Percentiles rank a stretch among this genome's conserved stretches.
Evolutionary conservation across 2,329 filamentous ascomycete genomes (phyloP).

Genomic region (Fusarium clavum): DNA sequence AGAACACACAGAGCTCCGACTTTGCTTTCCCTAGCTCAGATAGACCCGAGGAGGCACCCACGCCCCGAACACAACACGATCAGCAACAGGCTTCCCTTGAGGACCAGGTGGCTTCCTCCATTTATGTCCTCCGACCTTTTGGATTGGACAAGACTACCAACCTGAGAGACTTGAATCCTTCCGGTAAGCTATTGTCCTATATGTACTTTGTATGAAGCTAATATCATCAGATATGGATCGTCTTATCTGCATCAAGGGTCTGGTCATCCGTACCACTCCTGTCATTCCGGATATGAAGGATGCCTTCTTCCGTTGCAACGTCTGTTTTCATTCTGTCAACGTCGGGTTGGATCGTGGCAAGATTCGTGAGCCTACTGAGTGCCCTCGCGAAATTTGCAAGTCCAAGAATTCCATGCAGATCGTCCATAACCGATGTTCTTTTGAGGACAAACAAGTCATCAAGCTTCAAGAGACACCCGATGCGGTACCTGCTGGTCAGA

Average conservation of each 20-base stretch:
- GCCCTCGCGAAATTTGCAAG: constrained; percentile 83
- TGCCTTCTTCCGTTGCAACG: constrained; percentile 95
- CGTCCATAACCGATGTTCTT: constrained; percentile 92
- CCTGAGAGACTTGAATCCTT: constrained; percentile 92
- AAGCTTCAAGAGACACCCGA: constrained; percentile 98
- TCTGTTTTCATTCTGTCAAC: constrained; percentile 90
- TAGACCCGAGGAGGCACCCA: constrained; percentile 61
- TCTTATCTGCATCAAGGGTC: constrained; percentile 91
- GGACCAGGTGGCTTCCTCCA: constrained; percentile 80
- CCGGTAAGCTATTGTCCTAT: constrained; percentile 61
- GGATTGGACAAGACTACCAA: constrained; percentile 90
- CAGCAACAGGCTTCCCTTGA: constrained; percentile 72
- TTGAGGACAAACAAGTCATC: constrained; percentile 98
- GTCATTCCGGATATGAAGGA: constrained; percentile 99
- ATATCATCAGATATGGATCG: constrained; percentile 85
- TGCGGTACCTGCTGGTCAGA: constrained; percentile 93
- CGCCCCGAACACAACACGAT: constrained; percentile 56
- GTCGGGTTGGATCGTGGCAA: constrained; percentile 95
- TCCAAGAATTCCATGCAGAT: constrained; percentile 98
- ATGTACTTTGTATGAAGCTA: constrained; percentile 5
- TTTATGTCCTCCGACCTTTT: constrained; percentile 90
- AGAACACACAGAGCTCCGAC: constrained; percentile 73
- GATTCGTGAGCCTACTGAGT: constrained; percentile 93
- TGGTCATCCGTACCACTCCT: constrained; percentile 94
- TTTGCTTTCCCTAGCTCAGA: constrained; percentile 86